Base-by-base conservation (phyloP, 306 rosid species). In the Ormosia emarginata region DNA sequence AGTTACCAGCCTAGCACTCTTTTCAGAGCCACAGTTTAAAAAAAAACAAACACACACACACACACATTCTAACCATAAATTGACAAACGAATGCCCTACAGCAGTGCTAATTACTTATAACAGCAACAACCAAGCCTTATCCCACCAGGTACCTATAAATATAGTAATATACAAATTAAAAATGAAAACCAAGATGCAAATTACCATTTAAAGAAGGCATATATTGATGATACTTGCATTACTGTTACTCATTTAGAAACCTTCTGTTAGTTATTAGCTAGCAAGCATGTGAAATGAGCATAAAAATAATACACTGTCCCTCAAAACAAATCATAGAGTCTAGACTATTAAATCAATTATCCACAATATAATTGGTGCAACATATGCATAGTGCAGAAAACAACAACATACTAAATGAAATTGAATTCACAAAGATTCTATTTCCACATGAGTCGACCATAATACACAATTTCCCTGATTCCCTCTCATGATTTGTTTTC, bases 311-410 rank as follows among this genome's bases (percentile, higher is more conserved):
- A 81, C 53, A 71, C 5, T 10, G 29, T 17, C 30, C 32, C 59
- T 62, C 84, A 68, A 74, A 67, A 61, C 67, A 50, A 73, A 47
- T 40, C 41, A 59, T 36, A 13, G 14, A 59, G 74, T 78, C 41
- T 53, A 56, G 74, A 49, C 50, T 49, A 8, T 41, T 34, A 49
- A 78, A 66, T 82, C 30, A 72, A 49, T 32, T 33, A 34, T 18
- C 67, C 49, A 36, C 7, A 67, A n/a, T 65, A 57, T 55, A 75
- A 49, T 47, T 10, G 36, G n/a, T 10, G 82, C 49, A 39, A 50
- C 37, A 68, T 37, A 65, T 10, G 6, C 67, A 62, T 15, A 58
- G n/a, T 3, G 8, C 24, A 52, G 64, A 78, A 30, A 63, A 53
- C 2, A 53, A 49, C 36, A 70, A 53, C n/a, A 44, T 7, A 7